Base-by-base conservation (phyloP, 371 early-diverging fungal species). In the Smittium mucronatum region DNA sequence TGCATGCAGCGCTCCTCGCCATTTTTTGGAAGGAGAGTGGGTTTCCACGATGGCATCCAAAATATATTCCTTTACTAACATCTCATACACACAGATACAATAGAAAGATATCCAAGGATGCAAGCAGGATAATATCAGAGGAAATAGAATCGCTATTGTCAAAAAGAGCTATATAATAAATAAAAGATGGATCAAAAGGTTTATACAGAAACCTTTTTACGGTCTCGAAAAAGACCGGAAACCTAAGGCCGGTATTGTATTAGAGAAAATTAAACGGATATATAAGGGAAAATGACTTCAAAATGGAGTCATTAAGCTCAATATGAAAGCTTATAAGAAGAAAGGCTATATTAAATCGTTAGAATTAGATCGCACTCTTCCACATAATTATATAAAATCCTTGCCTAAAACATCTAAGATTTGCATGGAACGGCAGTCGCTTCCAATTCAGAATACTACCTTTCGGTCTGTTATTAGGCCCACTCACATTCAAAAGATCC, bases 381-480 rank as follows among this genome's bases (percentile, higher is more conserved):
- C 75, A 75, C n/a, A 77, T 78, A 67, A 75, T 73, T 0, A 70
- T 78, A 28, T 71, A 72, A 21, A 60, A 70, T 2, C 72, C 76
- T 17, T 72, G 74, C 69, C 67, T 68, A 66, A 58, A 67, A 0
- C 80, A 72, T 67, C 75, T 83, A 16, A 81, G 77, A 47, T 81
- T 82, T 60, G 57, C 70, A n/a, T 83, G 81, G 76, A 73, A 79
- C 32, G 77, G 75, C 21, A 69, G 76, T 31, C 68, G 72, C n/a
- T 83, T 81, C 72, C 83, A 81, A 70, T 84, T 76, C 74, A 70
- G 71, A 2, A 75, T 78, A 0, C 64, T 78, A 31, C 5, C 75
- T 0, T 82, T 84, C 66, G 84, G 82, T 2, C 75, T 84, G 0
- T 76, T 80, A 1, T 73, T 79, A 25, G 74, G 76, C 0, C 81